Evolutionary conservation across 176 grass and related monocot genomes (phyloP), one percentile per base, ranked within the genome.

Genomic region (Tillandsia fasciculata): DNA sequence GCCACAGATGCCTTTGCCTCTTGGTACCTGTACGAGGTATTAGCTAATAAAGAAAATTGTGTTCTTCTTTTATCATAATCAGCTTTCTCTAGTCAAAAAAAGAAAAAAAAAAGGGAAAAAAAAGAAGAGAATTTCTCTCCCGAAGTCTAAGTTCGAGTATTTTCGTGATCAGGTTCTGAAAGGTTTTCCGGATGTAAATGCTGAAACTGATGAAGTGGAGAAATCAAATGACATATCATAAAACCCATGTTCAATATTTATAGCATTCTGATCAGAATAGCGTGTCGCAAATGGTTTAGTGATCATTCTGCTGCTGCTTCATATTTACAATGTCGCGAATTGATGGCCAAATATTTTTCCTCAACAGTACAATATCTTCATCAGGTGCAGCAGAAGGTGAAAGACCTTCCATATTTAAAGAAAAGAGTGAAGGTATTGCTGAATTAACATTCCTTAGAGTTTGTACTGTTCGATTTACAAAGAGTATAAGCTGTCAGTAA

Each of bases 1-100:
- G 94, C 94, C 49, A 99, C 89, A 70, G 94, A 99, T 87, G 94
- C 94, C 12, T 99, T 83, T 84, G 88, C 83, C 49, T 90, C 87
- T 66, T 99, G 94, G 94, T 84, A 83, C 66, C 79, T 99, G 67
- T 84, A 90, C 82, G 74, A 88, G 90, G 90, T 99, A 86, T 66
- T 49, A 70, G 23, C 47, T 53, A 70, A 74, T 66, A 10, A 67
- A 52, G 53, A 49, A 13, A 53, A 59, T 52, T 54, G 42, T 15
- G 2, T 14, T 54, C 17, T 57, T 42, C 65, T 70, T 71, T 2
- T 26, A 12, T 65, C 49, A 54, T 42, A 71, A 64, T 70, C 64
- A 70, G 33, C 28, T 67, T 26, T 22, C 51, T 9, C 54, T 48
- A 63, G 9, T 67, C 27, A 24, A 61, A 78, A 53, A 51, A 49